phyloP scores from a whole-genome alignment of 75 land plant genomes.

The Pinus tabuliformis region DNA sequence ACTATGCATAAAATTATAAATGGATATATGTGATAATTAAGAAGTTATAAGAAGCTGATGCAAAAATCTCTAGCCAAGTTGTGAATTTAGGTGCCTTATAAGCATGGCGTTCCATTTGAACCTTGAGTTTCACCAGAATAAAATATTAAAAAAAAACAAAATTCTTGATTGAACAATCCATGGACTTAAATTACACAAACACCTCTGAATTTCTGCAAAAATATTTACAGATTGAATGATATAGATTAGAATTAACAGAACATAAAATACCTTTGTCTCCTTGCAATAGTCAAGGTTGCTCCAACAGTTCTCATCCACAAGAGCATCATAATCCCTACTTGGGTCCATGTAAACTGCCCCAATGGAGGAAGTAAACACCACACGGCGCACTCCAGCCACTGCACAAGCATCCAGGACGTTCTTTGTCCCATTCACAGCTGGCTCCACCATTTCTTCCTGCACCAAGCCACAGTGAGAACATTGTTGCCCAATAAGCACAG shows the following conservation, averaged over 20 bases:
- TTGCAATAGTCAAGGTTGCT: slow-evolving; percentile 81
- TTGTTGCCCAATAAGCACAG: too few relatives aligned
- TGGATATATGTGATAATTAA: too few relatives aligned
- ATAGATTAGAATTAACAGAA: not conserved
- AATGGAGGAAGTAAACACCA: slow-evolving; percentile 87
- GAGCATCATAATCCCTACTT: slow-evolving; percentile 38
- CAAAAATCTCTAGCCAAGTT: too few relatives aligned
- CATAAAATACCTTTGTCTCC: slow-evolving; percentile 56
- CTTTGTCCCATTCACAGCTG: slow-evolving; percentile 77
- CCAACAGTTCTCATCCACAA: slow-evolving; percentile 84
- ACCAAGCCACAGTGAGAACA: not conserved
- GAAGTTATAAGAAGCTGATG: too few relatives aligned
- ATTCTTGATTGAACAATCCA: not conserved
- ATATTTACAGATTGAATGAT: not conserved
- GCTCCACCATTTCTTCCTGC: slow-evolving; percentile 70
- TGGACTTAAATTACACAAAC: not conserved
- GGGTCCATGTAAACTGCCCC: slow-evolving; percentile 89
- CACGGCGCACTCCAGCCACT: slow-evolving; percentile 59
- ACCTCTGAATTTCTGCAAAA: not conserved
- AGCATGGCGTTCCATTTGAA: too few relatives aligned
- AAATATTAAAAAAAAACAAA: not conserved
- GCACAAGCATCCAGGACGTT: slow-evolving; percentile 73
- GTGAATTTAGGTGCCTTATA: too few relatives aligned
- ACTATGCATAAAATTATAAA: too few relatives aligned
- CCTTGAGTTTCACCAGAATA: too few relatives aligned